Evolutionary conservation across 2,329 filamentous ascomycete species (phyloP), one percentile per base, ranked within the genome.

Genomic region (Neodidymelliopsis sp.): DNA sequence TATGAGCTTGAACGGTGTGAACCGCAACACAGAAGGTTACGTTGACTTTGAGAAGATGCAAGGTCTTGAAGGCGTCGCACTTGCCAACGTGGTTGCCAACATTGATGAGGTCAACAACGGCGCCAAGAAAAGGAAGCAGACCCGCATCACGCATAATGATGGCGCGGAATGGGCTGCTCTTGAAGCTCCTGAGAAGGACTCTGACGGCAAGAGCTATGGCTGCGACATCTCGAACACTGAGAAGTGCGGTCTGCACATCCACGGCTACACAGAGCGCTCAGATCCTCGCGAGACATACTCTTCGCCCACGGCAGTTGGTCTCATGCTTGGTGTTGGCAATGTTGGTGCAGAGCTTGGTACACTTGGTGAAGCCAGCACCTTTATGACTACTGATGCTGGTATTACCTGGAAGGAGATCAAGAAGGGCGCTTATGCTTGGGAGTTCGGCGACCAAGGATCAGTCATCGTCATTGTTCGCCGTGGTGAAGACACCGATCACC

Each of bases 41-140:
- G 93, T 96, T 33, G 94, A 99, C 69, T 99, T 96, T 72, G 94
- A 99, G 71, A 97, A 96, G 77, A 91, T 97, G 79, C 83, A 89
- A 36, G 91, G 91, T 2, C 79, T 99, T 11, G 93, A 99, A 72
- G 94, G 94, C 31, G 90, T 99, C 39, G 85, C 87, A 12, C 73
- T 99, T 57, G 90, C 91, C 66, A 99, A 99, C 65, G 77, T 90
- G 6, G 90, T 99, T 13, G 79, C 82, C 36, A 97, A 97, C 65
- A 75, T 81, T 19, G 79, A 88, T 24, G 84, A 86, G 23, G 79
- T 83, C 10, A 77, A 83, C 40, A 78, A 81, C 33, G 85, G 85
- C 13, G 79, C 82, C 16, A 78, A 81, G 30, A 99, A 99, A 80
- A 87, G 86, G 68, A 80, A 97, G 38, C 90, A 91, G 72, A 94